A percentile compares a stretch with the other conserved stretches of the same genome.
phyloP scores from a whole-genome alignment of 164 flowering plant genomes.

The Saururus chinensis region DNA sequence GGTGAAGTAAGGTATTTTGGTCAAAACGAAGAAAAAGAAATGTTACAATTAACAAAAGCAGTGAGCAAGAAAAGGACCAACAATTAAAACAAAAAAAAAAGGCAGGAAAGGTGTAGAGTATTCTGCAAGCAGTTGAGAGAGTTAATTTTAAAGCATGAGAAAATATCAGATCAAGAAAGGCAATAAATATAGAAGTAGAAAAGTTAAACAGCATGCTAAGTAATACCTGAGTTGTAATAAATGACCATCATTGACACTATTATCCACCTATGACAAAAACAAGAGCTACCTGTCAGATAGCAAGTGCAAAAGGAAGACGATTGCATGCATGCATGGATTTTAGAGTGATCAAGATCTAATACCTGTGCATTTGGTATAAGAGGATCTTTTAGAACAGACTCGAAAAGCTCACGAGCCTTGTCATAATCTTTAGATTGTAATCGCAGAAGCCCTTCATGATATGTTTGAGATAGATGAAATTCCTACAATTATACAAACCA shows the following conservation, averaged over 20 bases:
- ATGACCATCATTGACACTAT: conserved; percentile 62
- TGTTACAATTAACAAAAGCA: no score
- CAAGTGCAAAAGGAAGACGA: background rate
- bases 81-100: no score
- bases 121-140: no score
- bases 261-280: conserved; percentile 43
- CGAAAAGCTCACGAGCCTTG: conserved; percentile 73
- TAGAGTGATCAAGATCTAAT: background rate
- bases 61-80: no score
- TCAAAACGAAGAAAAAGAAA: no score
- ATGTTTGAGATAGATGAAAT: conserved; percentile 79
- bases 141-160: no score
- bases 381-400: conserved; percentile 78
- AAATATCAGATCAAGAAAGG: no score
- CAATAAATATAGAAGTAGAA: no score
- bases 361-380: conserved; percentile 68
- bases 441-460: conserved; percentile 85
- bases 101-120: no score
- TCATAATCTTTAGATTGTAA: conserved; percentile 77
- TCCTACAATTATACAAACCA: conserved; percentile 39
- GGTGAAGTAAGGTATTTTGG: no score
- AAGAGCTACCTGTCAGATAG: conserved; percentile 4
- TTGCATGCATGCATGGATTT: background rate
- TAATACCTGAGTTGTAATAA: conserved; percentile 78
- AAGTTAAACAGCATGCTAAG: conserved; percentile 1